Evolutionary conservation across 2,329 filamentous ascomycete genomes (phyloP), one percentile per base, ranked within the genome.

Genomic region (Fusarium camptoceras): DNA sequence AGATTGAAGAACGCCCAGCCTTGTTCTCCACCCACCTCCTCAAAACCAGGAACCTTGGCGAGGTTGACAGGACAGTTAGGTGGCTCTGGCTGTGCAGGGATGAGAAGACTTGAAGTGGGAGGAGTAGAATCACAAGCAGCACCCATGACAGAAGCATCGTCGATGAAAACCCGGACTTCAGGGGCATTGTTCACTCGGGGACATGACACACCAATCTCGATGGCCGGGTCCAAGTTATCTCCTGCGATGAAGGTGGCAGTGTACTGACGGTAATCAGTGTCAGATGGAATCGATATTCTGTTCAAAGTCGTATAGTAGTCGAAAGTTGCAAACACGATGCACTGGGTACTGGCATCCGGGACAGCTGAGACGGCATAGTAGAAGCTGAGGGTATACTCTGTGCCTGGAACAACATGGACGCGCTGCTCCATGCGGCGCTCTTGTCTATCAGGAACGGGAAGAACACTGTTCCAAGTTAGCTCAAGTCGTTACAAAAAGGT

Each of bases 381-480:
- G 27, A 63, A 62, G 22, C 31, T 62, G 16, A 63, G 1, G 1
- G 57, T 28, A 14, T 63, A 63, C 31, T 63, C 59, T 2, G 4
- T 48, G 5, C 18, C 47, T 0, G 59, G 47, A 0, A 41, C 37
- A 1, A 63, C 9, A 2, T 55, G 57, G 1, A 63, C 22, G 4
- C 59, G 59, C 7, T 63, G 59, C 11, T 63, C 57, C 59, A 63
- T 63, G 0, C 57, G 57, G 7, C 59, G 57, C 5, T 63, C 59
- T 1, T 48, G 7, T 2, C 16, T n/a, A 0, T 55, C 58, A 2
- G 59, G 59, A 1, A 63, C 59, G n/a, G 57, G 57, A 1, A 63
- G 5, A 6, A 37, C 22, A 1, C 59, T 63, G 0, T 1, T 22
- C 0, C 0, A 0, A 3, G 1, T 63, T 14, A 63, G 59, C 5